Evolutionary conservation across 768 basidiomycete genomes (phyloP), one percentile per base, ranked within the genome.

Genomic region (Tylopilus sp.): DNA sequence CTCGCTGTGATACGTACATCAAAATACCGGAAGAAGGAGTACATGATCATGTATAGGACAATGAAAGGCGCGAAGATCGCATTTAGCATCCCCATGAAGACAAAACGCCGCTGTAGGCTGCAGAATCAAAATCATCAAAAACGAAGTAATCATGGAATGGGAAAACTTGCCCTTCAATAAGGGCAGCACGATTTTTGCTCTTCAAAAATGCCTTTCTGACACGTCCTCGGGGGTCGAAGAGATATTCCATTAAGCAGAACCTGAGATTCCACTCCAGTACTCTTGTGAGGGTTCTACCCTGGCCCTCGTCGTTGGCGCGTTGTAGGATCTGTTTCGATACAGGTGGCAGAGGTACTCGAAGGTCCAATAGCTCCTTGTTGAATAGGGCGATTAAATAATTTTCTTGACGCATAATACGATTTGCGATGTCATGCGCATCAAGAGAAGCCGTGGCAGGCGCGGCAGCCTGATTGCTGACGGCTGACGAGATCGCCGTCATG

Each of bases 21-120:
- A 55, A 99, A 99, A 68, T 99, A 99, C 4, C 95, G 89, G 78
- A 99, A 99, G 79, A 99, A 99, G 1, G 94, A 98, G 67, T 97
- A 99, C 85, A 98, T 91, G 36, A 98, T 71, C 39, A 98, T 81
- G 69, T 99, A 99, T 17, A 95, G 73, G 28, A 98, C 90, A 62
- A 99, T 98, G 72, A 98, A 95, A 0, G 97, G 97, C 1, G 90
- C 91, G 58, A 98, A 95, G 10, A 94, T 82, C 3, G 91, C 94
- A 59, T 99, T 99, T 49, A 99, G 67, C 47, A 97, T 83, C 12
- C 93, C 97, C 90, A 98, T 95, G 68, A 99, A 95, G 53, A 98
- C 85, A 65, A 99, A 90, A 3, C 97, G 81, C 50, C 91, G 76
- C 56, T 77, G 75, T 20, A 99, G 70, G 21, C 95, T 98, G 64